Evolutionary conservation across 1,284 basidiomycete species (phyloP).

Genomic region (Trametes hirsuta): DNA sequence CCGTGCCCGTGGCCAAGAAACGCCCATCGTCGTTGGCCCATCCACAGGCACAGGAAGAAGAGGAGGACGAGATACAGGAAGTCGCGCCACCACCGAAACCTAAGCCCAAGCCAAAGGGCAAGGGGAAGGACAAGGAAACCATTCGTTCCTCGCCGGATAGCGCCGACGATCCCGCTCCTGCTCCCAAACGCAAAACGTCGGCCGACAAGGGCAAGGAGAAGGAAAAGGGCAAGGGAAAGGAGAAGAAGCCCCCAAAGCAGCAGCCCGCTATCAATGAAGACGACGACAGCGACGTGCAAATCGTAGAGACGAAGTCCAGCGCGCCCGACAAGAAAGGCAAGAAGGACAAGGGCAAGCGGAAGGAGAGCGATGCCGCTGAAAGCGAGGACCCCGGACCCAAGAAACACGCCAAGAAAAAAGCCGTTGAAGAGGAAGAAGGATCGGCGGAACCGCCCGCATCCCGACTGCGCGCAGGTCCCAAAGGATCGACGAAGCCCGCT

Average conservation of each 20-base stretch:
- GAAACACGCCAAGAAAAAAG: constrained; percentile 15
- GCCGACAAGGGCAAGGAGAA: constrained; percentile 20
- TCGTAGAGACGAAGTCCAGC: constrained; percentile 12
- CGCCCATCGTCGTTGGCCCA: not conserved
- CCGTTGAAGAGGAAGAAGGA: constrained; percentile 4
- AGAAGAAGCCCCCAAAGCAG: constrained; percentile 29
- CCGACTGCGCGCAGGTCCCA: constrained; percentile 18
- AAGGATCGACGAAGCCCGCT: not conserved
- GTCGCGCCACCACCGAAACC: constrained; percentile 14
- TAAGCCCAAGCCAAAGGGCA: constrained; percentile 20
- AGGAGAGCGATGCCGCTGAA: constrained; percentile 27
- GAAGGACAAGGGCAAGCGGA: constrained; percentile 35
- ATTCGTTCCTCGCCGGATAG: not conserved
- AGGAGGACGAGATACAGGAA: constrained; percentile 20
- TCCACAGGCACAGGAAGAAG: not conserved
- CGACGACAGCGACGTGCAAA: constrained; percentile 21
- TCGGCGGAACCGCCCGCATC: constrained; percentile 6
- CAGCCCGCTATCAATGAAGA: constrained; percentile 14
- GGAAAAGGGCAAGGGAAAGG: constrained; percentile 18
- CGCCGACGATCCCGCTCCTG: constrained; percentile 5
- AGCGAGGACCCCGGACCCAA: constrained; percentile 10
- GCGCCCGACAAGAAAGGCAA: constrained; percentile 27
- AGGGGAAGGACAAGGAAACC: constrained; percentile 17
- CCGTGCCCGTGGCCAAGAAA: constrained; percentile 7
- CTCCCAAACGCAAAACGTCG: constrained; percentile 18